These are phyloP conservation scores for Aspergillus sparsus DNA, from an alignment of 495 filamentous ascomycete species.

Conservation along the genomic window DNA sequence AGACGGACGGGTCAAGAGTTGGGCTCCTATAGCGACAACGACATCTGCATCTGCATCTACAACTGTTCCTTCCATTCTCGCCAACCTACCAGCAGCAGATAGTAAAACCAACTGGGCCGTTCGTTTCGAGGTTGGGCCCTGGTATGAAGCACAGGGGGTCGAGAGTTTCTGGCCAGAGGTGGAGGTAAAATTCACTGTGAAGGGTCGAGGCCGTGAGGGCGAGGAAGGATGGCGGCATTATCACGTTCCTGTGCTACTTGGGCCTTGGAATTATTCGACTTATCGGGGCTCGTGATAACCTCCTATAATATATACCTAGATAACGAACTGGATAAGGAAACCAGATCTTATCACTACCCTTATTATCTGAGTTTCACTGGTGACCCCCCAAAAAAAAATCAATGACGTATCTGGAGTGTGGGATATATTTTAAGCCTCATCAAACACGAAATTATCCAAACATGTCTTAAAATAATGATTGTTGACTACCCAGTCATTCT, in stretches of 20 bases:
- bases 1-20: conserved; percentile 82
- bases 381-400: background rate
- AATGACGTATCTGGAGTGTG: conserved; percentile 17
- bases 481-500: no score
- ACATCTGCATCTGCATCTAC: conserved; percentile 43
- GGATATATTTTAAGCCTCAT: background rate
- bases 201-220: conserved; percentile 52
- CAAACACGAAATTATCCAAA: no score
- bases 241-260: conserved; percentile 87
- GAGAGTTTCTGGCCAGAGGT: conserved; percentile 91
- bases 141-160: conserved; percentile 67
- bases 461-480: no score
- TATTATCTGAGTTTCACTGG: background rate
- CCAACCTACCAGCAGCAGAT: conserved; percentile 37
- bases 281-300: conserved; percentile 69
- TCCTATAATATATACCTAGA: conserved; percentile 3
- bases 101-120: conserved; percentile 66
- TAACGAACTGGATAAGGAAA: conserved; percentile 1
- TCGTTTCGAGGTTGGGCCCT: conserved; percentile 73
- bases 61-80: conserved; percentile 54
- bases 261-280: conserved; percentile 90
- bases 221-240: conserved; percentile 74
- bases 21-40: conserved; percentile 56
- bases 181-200: conserved; percentile 79
- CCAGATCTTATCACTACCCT: conserved; percentile 15